phyloP scores from a whole-genome alignment of 805 yeast genomes.

The Brettanomyces anomalus region DNA sequence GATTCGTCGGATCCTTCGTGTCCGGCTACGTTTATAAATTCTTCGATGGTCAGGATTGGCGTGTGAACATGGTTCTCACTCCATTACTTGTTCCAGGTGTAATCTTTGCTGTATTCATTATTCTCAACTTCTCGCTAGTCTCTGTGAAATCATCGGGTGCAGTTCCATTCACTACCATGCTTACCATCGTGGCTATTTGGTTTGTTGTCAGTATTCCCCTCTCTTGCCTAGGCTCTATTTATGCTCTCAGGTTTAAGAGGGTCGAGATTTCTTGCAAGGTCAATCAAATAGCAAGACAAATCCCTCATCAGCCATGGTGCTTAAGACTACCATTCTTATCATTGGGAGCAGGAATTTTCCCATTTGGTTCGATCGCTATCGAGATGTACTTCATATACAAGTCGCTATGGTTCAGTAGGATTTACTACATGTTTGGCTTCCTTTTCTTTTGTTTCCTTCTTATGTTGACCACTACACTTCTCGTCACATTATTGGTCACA shows the following conservation, averaged over 20 bases:
- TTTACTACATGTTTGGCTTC: conserved; percentile 97
- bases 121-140: conserved; percentile 75
- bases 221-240: conserved; percentile 71
- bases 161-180: conserved; percentile 84
- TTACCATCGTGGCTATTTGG: conserved; percentile 79
- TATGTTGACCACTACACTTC: conserved; percentile 71
- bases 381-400: conserved; percentile 89
- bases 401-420: conserved; percentile 88
- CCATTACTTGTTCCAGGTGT: conserved; percentile 82
- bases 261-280: conserved; percentile 64
- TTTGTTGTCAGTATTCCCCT: conserved; percentile 77
- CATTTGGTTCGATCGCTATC: conserved; percentile 90
- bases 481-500: conserved; percentile 71
- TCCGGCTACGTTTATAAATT: conserved; percentile 80
- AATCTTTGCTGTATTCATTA: conserved; percentile 52
- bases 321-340: conserved; percentile 59
- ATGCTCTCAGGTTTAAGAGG: conserved; percentile 53
- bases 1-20: conserved; percentile 78
- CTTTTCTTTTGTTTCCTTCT: conserved; percentile 79
- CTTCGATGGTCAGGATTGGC: conserved; percentile 91
- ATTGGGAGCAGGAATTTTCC: conserved; percentile 80
- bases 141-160: conserved; percentile 84
- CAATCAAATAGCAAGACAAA: conserved; percentile 93
- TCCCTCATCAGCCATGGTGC: conserved; percentile 86
- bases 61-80: conserved; percentile 70